Percentiles rank a stretch among this genome's conserved stretches.
Evolutionary conservation across 495 filamentous ascomycete genomes (phyloP).

Genomic region (Penicillium longicatenatum): DNA sequence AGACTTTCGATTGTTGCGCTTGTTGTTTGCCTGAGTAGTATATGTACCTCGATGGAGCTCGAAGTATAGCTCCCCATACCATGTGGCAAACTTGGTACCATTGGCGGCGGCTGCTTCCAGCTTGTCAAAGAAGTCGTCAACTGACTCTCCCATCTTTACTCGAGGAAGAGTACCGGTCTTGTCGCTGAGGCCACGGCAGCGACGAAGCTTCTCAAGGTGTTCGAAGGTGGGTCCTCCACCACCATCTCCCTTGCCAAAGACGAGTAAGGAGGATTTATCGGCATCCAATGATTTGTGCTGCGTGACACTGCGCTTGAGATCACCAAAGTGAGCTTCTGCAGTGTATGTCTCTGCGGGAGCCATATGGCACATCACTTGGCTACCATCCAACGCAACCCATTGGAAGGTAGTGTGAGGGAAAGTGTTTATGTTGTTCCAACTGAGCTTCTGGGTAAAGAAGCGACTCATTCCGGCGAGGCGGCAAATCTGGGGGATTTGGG

Average conservation of each 20-base stretch:
- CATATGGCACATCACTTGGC: constrained; percentile 98
- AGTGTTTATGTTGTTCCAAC: constrained; percentile 98
- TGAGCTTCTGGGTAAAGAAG: constrained; percentile 96
- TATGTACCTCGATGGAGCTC: constrained; percentile 96
- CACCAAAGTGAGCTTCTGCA: constrained; percentile 90
- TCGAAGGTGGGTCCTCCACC: constrained; percentile 94
- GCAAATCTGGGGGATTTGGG: constrained; percentile 90
- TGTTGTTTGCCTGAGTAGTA: constrained; percentile 96
- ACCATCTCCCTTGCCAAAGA: constrained; percentile 95
- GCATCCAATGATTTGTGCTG: constrained; percentile 96
- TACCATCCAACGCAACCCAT: constrained; percentile 93
- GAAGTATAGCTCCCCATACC: constrained; percentile 98
- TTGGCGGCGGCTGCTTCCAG: constrained; percentile 72
- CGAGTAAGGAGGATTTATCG: constrained; percentile 82
- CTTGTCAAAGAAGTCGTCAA: constrained; percentile 93
- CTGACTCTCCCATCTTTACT: constrained; percentile 85
- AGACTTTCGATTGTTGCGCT: constrained; percentile 84
- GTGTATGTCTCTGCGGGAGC: constrained; percentile 93
- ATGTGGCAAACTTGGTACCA: constrained; percentile 83
- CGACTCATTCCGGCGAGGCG: constrained; percentile 90
- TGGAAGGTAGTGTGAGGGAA: constrained; percentile 99
- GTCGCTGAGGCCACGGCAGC: constrained; percentile 93
- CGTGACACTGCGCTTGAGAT: constrained; percentile 84
- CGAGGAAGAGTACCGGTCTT: constrained; percentile 79
- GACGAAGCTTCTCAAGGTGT: constrained; percentile 89